Evolutionary conservation across 768 basidiomycete species (phyloP), one percentile per base, ranked within the genome.

Genomic region (Trametes sanguinea): DNA sequence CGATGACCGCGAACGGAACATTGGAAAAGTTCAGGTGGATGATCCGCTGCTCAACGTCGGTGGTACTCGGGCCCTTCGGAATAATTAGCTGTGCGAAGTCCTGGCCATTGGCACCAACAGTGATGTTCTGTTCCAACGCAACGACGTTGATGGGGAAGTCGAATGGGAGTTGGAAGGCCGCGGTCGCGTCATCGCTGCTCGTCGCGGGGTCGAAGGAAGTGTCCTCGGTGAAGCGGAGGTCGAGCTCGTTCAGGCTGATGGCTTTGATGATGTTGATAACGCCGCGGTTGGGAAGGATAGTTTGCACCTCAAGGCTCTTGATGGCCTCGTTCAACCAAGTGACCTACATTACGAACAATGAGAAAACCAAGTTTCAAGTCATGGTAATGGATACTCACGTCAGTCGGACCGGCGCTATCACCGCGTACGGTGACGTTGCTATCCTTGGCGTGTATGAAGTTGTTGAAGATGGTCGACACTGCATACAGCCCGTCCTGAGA

Each of bases 291-390:
- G 87, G 89, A 37, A 91, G 77, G 29, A 82, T 76, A 0, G 88
- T 83, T 5, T 76, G 76, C 2, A 91, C 78, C 54, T 78, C 74
- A 14, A 91, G 81, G 32, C 77, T 76, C 72, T 86, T 83, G 70
- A 91, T 89, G 29, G 83, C 89, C 51, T 85, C 81, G 66, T 89
- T 88, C 27, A 91, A 75, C 89, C 89, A 91, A 4, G 83, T 81
- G 11, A 86, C 86, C 86, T 88, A 33, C 22, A 22, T 22, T 22
- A 22, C 40, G 22, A 6, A 29, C 45, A 42, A 56, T 53, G 22
- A 22, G 22, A 22, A 22, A 22, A 22, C 22, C 22, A 22, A 22
- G 22, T 22, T 22, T 22, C 22, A 22, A 22, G 22, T 22, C 22
- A 22, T 22, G 22, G 22, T 22, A 22, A 22, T 22, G 22, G 22